Evolutionary conservation across 306 rosid species (phyloP).

Genomic region (Arachis hypogaea): DNA sequence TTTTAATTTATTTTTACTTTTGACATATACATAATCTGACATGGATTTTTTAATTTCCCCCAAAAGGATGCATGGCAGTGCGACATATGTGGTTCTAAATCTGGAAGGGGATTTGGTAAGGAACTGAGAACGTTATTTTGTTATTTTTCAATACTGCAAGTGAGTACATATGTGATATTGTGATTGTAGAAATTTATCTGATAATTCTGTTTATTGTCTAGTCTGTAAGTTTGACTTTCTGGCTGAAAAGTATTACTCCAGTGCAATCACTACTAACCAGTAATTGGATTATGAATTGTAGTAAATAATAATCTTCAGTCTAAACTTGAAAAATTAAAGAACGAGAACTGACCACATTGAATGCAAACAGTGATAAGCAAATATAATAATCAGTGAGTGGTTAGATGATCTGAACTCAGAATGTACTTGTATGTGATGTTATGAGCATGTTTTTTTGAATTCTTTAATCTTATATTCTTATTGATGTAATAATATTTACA

Average conservation of each 20-base stretch:
- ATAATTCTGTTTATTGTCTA: neutral
- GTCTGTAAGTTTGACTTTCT: constrained; percentile 13
- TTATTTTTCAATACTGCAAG: neutral
- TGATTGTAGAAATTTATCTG: neutral
- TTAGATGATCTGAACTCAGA: neutral
- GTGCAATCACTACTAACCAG: neutral
- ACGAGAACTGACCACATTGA: neutral
- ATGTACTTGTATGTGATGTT: neutral
- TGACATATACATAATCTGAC: constrained; percentile 23
- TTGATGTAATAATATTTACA: constrained; percentile 28
- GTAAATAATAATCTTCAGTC: constrained; percentile 5
- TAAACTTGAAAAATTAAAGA: constrained; percentile 14
- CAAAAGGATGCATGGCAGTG: constrained; percentile 93
- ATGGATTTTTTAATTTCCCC: constrained; percentile 31
- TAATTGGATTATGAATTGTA: constrained; percentile 7
- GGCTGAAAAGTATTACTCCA: neutral
- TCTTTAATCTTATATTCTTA: constrained; percentile 10
- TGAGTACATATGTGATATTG: neutral
- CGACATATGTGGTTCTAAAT: constrained; percentile 89
- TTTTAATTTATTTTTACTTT: constrained; percentile 4
- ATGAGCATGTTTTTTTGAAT: constrained; percentile 3
- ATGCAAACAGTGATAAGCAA: neutral
- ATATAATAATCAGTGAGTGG: neutral
- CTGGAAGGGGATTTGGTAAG: constrained; percentile 99
- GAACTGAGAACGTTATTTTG: constrained; percentile 5